These are phyloP conservation scores for Pisolithus microcarpus DNA, from an alignment of 768 basidiomycete species.

Conservation along the genomic window DNA sequence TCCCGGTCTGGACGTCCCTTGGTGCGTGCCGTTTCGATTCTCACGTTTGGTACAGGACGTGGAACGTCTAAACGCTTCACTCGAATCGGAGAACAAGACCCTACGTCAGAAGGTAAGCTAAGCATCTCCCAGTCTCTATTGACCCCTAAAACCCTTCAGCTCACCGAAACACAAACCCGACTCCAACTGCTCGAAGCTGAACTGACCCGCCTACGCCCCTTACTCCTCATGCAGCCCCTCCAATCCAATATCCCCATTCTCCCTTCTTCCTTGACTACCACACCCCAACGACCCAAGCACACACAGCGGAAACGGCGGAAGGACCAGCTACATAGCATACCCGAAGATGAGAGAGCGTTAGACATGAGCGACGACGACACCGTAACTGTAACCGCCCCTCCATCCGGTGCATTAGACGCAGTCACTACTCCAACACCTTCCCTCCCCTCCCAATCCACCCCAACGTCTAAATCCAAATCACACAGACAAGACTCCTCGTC, in stretches of 20 bases:
- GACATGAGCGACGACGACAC: conserved; percentile 21
- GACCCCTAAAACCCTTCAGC: conserved; percentile 30
- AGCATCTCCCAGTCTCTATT: neutral
- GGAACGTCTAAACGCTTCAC: conserved; percentile 41
- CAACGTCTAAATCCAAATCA: conserved; percentile 17
- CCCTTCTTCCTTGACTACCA: neutral
- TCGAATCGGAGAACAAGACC: conserved; percentile 55
- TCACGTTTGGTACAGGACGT: conserved; percentile 38
- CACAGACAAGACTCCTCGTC: conserved; percentile 14
- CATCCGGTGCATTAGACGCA: conserved; percentile 4
- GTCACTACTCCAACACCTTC: conserved; percentile 13
- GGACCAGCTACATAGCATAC: conserved; percentile 8
- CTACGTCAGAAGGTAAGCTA: conserved; percentile 52
- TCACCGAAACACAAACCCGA: conserved; percentile 50
- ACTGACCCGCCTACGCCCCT: conserved; percentile 55
- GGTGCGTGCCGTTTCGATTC: conserved; percentile 3
- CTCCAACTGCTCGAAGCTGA: conserved; percentile 55
- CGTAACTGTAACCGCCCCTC: conserved; percentile 1
- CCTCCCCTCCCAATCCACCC: conserved; percentile 12
- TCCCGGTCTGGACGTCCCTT: neutral
- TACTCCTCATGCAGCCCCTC: conserved; percentile 59
- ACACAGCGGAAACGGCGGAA: conserved; percentile 21
- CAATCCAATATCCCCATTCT: conserved; percentile 15
- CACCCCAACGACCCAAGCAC: conserved; percentile 17
- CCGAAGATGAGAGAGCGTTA: conserved; percentile 21